phyloP scores from a whole-genome alignment of 2,329 filamentous ascomycete species.

The Phaeosphaeriaceae sp. region DNA sequence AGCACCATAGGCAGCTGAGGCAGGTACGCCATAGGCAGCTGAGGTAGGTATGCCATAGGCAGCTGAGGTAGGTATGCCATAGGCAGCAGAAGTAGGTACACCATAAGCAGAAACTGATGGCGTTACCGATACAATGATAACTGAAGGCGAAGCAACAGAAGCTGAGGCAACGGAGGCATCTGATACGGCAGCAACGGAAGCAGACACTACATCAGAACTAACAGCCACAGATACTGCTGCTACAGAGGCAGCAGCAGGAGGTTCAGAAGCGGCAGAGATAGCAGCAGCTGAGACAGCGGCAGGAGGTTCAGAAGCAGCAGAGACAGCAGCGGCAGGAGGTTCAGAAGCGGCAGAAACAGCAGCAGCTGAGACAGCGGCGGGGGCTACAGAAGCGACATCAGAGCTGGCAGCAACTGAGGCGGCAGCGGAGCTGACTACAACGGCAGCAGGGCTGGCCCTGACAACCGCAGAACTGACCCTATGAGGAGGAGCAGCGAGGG shows the following conservation, averaged over 20 bases:
- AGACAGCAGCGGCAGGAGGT: conserved; percentile 1
- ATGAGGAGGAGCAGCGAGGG: conserved; percentile 17
- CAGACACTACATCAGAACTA: background rate
- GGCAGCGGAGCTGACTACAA: background rate
- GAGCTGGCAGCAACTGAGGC: conserved; percentile 6
- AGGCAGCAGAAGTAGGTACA: too few relatives aligned
- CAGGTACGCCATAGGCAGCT: too few relatives aligned
- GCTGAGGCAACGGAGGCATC: too few relatives aligned
- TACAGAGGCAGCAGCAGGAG: conserved; percentile 1
- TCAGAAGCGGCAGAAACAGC: background rate
- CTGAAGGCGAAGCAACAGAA: too few relatives aligned
- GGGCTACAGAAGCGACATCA: background rate
- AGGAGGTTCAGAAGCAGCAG: background rate
- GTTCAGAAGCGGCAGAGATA: background rate
- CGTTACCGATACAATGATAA: too few relatives aligned
- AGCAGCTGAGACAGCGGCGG: background rate
- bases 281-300: background rate
- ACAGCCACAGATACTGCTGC: background rate
- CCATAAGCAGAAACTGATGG: too few relatives aligned
- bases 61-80: too few relatives aligned
- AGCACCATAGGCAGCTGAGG: too few relatives aligned
- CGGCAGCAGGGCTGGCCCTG: background rate
- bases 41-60: too few relatives aligned
- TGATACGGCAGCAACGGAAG: too few relatives aligned
- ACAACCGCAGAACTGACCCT: background rate